Evolutionary conservation across 305 asterid species (phyloP).

Genomic region (Fraxinus floribunda): DNA sequence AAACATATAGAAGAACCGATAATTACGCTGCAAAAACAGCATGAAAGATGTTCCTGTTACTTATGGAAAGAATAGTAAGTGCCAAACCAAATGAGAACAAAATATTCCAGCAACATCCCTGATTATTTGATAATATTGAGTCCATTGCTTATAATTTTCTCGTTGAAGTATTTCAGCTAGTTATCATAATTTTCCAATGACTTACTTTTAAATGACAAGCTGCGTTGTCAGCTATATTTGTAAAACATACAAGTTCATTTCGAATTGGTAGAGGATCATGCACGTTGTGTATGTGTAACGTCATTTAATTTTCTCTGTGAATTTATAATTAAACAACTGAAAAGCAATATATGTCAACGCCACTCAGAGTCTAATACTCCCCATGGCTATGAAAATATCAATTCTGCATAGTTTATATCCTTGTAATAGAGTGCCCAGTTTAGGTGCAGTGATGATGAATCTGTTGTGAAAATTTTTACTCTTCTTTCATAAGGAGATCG

Average conservation of each 20-base stretch:
- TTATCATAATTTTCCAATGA: neutral
- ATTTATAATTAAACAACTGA: neutral
- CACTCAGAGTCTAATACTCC: neutral
- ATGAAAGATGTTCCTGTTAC: slow-evolving; percentile 20
- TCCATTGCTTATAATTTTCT: slow-evolving; percentile 3
- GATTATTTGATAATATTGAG: neutral
- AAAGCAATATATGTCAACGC: neutral
- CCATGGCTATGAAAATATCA: neutral
- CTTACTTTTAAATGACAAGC: neutral
- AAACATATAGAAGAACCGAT: slow-evolving; percentile 83
- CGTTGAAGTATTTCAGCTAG: neutral
- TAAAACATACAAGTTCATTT: neutral
- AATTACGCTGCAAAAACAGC: slow-evolving; percentile 66
- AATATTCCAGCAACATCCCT: neutral
- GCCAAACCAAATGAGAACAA: slow-evolving; percentile 13
- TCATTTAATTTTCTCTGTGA: neutral
- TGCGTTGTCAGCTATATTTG: neutral
- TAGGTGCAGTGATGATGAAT: neutral
- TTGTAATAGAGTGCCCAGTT: neutral
- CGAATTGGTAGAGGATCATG: neutral
- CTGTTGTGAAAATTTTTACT: neutral
- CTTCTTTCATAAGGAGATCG: neutral
- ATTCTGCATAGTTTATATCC: neutral
- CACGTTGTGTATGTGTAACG: neutral
- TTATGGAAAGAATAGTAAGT: neutral